Evolutionary conservation across 208 protist genomes (phyloP).

Genomic region (Crithidia fasciculata): DNA sequence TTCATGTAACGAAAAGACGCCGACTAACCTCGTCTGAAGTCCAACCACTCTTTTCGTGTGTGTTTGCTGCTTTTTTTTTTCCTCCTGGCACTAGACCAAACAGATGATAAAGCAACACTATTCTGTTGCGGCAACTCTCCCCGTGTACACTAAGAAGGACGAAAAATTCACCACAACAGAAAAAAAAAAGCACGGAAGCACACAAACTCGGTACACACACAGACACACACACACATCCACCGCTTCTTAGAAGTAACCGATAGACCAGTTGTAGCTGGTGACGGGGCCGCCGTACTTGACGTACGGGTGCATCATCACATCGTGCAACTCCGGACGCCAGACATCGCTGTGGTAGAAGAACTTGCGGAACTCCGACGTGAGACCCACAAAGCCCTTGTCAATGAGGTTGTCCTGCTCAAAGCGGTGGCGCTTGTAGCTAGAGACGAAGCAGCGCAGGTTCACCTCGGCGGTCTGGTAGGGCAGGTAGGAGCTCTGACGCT

Average conservation of each 20-base stretch:
- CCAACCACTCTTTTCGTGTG: no score
- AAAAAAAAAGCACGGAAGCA: slow-evolving; percentile 6
- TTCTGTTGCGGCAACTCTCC: no score
- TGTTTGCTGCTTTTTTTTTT: no score
- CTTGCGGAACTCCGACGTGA: slow-evolving; percentile 91
- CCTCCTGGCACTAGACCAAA: no score
- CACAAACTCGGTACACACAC: no score
- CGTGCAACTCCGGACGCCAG: slow-evolving; percentile 87
- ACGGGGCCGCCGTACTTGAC: slow-evolving; percentile 85
- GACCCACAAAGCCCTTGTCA: slow-evolving; percentile 91
- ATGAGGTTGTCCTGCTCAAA: slow-evolving; percentile 91
- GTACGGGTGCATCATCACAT: slow-evolving; percentile 90
- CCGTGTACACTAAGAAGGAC: no score
- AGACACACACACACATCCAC: no score
- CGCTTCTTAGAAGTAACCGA: slow-evolving; percentile 81
- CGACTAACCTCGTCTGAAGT: no score
- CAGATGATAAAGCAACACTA: no score
- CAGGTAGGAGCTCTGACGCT: slow-evolving; percentile 80
- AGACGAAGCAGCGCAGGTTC: slow-evolving; percentile 78
- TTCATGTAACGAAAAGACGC: no score
- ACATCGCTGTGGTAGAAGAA: slow-evolving; percentile 94
- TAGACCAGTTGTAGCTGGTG: slow-evolving; percentile 91
- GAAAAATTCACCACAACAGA: slow-evolving; percentile 15
- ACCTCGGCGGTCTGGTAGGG: slow-evolving; percentile 91
- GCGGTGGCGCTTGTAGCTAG: slow-evolving; percentile 86